Percentiles rank a stretch among this genome's conserved stretches.
Evolutionary conservation across 371 early-diverging fungal species (phyloP).

Genomic region (Thermomucor indicae-seudaticae): DNA sequence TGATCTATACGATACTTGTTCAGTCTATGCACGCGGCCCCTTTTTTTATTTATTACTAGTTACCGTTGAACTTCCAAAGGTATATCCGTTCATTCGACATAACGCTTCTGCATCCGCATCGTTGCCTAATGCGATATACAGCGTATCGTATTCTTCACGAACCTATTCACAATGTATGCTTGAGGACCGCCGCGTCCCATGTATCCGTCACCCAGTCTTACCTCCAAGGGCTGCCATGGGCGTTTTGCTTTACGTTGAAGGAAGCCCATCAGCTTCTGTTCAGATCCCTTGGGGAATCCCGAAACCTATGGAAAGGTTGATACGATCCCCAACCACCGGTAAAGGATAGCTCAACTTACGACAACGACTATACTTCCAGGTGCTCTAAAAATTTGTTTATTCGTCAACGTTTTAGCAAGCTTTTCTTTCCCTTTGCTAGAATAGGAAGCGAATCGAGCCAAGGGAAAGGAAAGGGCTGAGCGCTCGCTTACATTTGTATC

Average conservation of each 20-base stretch:
- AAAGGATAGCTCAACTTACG: conserved; percentile 4
- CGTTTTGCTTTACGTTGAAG: conserved; percentile 30
- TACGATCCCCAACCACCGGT: not conserved
- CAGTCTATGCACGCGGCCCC: not conserved
- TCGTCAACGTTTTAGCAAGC: not conserved
- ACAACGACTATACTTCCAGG: conserved; percentile 5
- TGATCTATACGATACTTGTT: conserved; percentile 1
- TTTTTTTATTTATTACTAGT: not conserved
- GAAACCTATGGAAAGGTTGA: conserved; percentile 16
- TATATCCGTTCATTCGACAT: conserved; percentile 24
- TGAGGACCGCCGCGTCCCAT: not conserved
- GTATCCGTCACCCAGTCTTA: conserved; percentile 8
- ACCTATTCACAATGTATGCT: conserved; percentile 13
- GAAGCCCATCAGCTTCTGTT: conserved; percentile 31
- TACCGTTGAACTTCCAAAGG: conserved; percentile 17
- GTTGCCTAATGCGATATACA: conserved; percentile 24
- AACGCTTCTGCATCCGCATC: conserved; percentile 13
- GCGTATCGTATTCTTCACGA: not conserved
- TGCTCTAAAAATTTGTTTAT: conserved; percentile 7
- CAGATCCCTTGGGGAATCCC: conserved; percentile 28
- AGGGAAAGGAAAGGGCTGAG: not conserved
- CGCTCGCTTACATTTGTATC: conserved; percentile 5
- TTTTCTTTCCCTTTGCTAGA: not conserved
- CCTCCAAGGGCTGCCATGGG: conserved; percentile 32
- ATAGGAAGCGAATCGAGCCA: not conserved